Evolutionary conservation across 257 asterid species (phyloP).

Genomic region (Nicotiana paniculata): DNA sequence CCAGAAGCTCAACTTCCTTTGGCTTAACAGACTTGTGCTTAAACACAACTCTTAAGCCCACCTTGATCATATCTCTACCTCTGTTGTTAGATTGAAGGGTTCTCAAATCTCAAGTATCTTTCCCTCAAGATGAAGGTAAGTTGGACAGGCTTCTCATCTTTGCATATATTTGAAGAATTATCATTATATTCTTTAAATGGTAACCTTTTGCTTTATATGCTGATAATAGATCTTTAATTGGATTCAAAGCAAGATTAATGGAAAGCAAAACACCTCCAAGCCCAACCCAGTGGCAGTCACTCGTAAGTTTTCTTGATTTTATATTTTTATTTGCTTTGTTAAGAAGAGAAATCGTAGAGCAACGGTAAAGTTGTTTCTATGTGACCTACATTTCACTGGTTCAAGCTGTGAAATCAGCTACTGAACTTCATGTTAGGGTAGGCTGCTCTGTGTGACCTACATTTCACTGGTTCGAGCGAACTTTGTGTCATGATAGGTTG

Average conservation of each 20-base stretch:
- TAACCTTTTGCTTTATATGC: neutral
- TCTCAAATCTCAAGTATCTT: neutral
- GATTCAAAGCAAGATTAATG: constrained; percentile 52
- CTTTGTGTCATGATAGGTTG: no score
- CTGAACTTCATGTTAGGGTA: no score
- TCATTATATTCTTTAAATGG: neutral
- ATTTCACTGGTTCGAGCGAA: no score
- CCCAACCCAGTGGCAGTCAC: constrained; percentile 19
- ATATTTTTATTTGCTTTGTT: neutral
- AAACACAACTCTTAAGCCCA: constrained; percentile 10
- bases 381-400: neutral
- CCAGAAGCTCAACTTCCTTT: constrained; percentile 9
- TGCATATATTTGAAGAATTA: neutral
- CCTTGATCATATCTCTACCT: constrained; percentile 9
- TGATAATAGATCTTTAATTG: constrained; percentile 60
- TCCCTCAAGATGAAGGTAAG: constrained; percentile 51
- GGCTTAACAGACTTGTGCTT: constrained; percentile 28
- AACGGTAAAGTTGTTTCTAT: no score
- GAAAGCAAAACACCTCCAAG: constrained; percentile 23
- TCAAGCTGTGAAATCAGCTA: no score
- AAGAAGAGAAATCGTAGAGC: no score
- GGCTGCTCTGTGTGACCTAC: no score
- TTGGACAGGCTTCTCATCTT: neutral
- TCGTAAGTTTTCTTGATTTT: constrained; percentile 29
- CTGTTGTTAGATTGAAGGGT: constrained; percentile 5